Evolutionary conservation across 345 rosid species (phyloP).

Genomic region (Laguncularia racemosa): DNA sequence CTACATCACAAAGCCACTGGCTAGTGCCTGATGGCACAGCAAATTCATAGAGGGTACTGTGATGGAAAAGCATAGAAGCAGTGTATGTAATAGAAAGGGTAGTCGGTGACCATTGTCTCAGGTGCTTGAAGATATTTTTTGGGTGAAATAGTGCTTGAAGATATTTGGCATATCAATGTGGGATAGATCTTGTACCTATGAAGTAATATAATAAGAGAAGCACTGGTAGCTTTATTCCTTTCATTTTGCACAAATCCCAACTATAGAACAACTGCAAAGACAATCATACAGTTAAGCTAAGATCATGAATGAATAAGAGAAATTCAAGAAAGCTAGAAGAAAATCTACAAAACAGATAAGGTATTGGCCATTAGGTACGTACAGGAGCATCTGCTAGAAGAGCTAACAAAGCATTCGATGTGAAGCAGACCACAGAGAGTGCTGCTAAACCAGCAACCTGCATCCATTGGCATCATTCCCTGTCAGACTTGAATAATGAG

Average conservation of each 20-base stretch:
- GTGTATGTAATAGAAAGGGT: too few species aligned
- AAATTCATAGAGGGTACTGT: too few species aligned
- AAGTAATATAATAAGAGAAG: constrained; percentile 26
- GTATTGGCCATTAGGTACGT: constrained; percentile 11
- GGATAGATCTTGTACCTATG: constrained; percentile 19
- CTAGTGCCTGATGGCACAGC: too few species aligned
- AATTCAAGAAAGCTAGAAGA: background rate
- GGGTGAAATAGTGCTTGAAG: too few species aligned
- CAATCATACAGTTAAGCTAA: constrained; percentile 3
- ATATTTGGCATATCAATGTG: background rate
- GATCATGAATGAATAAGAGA: too few species aligned
- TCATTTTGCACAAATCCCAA: constrained; percentile 16
- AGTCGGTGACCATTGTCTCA: too few species aligned
- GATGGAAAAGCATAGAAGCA: too few species aligned
- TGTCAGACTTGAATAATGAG: background rate
- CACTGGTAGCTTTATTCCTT: constrained; percentile 11
- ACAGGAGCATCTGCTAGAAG: constrained; percentile 25
- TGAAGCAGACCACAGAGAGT: constrained; percentile 27
- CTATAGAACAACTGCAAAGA: constrained; percentile 26
- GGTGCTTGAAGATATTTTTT: background rate
- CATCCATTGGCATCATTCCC: constrained; percentile 4
- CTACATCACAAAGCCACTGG: too few species aligned
- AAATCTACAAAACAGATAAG: background rate
- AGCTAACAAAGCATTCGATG: constrained; percentile 27
- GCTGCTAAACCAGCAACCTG: constrained; percentile 35